These are phyloP conservation scores for Sequoiadendron giganteum DNA, from an alignment of 75 land plant genomes.

Conservation along the genomic window DNA sequence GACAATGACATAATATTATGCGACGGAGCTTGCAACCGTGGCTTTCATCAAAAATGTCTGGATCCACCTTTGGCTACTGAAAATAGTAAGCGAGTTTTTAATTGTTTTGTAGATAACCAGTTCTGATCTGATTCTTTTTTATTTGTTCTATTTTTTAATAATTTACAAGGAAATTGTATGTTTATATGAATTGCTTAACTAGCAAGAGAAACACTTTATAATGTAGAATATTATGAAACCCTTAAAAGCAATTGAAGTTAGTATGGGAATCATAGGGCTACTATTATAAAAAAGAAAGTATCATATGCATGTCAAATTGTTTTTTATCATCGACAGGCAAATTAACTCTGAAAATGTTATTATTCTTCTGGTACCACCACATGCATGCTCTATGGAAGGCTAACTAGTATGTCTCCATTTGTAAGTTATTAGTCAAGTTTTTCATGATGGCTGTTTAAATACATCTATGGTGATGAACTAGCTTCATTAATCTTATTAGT, in stretches of 20 bases:
- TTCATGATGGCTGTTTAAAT: not conserved
- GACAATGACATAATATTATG: slow-evolving; percentile 89
- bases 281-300: not conserved
- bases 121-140: not conserved
- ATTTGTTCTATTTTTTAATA: not conserved
- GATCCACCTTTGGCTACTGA: slow-evolving; percentile 75
- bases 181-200: not conserved
- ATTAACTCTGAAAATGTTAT: not conserved
- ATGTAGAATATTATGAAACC: not conserved
- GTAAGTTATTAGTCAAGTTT: not conserved
- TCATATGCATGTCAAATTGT: not conserved
- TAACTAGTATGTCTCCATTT: not conserved
- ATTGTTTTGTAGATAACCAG: not conserved
- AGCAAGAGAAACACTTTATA: not conserved
- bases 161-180: not conserved
- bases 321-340: not conserved
- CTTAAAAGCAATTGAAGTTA: not conserved
- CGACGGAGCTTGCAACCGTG: slow-evolving; percentile 84
- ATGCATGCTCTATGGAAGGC: not conserved
- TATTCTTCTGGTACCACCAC: not conserved
- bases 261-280: not conserved
- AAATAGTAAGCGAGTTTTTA: slow-evolving; percentile 43
- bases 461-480: not conserved
- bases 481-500: not conserved
- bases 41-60: slow-evolving; percentile 81